Evolutionary conservation across 2,329 filamentous ascomycete species (phyloP).

Genomic region (Penicillium sp.): DNA sequence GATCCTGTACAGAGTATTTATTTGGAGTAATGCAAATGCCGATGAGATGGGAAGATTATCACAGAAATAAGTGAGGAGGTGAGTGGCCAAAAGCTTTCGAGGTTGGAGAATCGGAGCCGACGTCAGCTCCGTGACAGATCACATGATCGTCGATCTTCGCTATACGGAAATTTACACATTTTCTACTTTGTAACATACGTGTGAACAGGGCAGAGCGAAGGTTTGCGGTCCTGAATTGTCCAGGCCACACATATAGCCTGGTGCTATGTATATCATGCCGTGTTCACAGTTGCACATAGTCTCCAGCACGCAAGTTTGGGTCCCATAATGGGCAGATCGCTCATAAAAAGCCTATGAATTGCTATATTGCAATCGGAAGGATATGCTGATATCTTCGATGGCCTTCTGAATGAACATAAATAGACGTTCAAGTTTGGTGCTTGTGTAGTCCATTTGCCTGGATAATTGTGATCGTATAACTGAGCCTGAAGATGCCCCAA

Average conservation of each 20-base stretch:
- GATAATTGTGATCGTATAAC: background rate
- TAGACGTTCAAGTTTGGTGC: background rate
- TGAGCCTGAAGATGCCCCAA: background rate
- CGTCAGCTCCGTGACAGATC: background rate
- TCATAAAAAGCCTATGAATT: background rate
- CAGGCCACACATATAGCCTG: too few relatives aligned
- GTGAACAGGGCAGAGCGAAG: too few relatives aligned
- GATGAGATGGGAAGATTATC: background rate
- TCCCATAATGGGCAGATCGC: background rate
- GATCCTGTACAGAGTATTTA: background rate
- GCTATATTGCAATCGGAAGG: background rate
- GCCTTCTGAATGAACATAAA: background rate
- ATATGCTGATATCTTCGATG: too few relatives aligned
- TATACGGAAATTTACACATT: background rate
- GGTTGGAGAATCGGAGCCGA: constrained; percentile 1
- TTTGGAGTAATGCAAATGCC: background rate
- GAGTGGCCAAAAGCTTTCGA: background rate
- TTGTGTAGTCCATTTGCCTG: background rate
- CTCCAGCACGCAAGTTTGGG: background rate
- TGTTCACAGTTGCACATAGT: background rate
- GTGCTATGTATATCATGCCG: background rate
- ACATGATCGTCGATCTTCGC: constrained; percentile 2
- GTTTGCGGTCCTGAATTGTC: too few relatives aligned
- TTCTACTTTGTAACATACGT: background rate
- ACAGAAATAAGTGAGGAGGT: background rate